These are phyloP conservation scores for Picochlorum sp. DNA, from an alignment of 139 green algal species.

Conservation along the genomic window DNA sequence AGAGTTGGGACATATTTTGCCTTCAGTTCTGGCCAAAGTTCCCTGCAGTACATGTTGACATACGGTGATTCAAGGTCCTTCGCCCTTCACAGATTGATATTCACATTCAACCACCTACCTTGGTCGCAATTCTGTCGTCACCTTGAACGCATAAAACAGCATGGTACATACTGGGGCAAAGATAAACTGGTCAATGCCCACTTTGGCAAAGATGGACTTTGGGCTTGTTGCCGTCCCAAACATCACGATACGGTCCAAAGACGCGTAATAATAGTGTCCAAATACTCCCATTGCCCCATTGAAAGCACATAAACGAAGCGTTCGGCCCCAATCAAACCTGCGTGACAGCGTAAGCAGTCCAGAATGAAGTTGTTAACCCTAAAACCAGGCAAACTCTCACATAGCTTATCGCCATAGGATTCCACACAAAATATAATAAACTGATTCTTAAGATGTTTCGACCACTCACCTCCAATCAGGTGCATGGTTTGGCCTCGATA, in stretches of 20 bases:
- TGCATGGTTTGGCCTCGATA: background rate
- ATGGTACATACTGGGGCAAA: constrained; percentile 39
- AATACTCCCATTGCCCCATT: constrained; percentile 7
- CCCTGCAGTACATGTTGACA: too few species aligned
- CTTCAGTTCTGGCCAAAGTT: constrained; percentile 6
- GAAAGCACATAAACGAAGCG: constrained; percentile 12
- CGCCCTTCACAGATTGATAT: too few species aligned
- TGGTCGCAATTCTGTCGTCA: background rate
- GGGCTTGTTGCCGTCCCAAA: constrained; percentile 17
- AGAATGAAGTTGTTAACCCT: background rate
- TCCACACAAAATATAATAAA: too few species aligned
- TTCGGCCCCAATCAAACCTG: constrained; percentile 12
- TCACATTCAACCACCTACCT: background rate
- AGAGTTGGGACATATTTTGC: constrained; percentile 25
- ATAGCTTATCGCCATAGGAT: background rate
- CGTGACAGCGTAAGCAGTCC: too few species aligned
- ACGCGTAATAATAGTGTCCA: constrained; percentile 21
- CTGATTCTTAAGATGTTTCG: background rate
- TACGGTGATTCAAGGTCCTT: too few species aligned
- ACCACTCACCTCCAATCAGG: background rate
- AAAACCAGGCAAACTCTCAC: background rate
- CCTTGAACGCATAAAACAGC: constrained; percentile 37
- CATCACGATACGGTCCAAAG: constrained; percentile 20
- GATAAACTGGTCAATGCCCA: constrained; percentile 42
- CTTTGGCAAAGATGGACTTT: constrained; percentile 29